These are phyloP conservation scores for Schizophyllum amplum DNA, from an alignment of 1,284 basidiomycete genomes.

Conservation along the genomic window DNA sequence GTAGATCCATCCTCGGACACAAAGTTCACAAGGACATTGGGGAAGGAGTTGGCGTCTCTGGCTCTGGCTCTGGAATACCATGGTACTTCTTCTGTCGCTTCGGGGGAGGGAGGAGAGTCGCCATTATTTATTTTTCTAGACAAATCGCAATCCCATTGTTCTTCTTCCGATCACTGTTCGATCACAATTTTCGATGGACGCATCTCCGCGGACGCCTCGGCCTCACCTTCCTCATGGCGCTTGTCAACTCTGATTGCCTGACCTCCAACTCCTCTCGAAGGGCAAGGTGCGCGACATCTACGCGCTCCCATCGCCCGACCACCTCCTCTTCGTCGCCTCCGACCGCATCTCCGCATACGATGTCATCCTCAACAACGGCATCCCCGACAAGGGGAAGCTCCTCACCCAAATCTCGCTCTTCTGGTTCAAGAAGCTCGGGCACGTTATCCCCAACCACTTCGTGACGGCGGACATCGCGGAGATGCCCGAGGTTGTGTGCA, in stretches of 20 bases:
- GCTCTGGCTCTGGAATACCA: slow-evolving; percentile 57
- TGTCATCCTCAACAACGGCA: slow-evolving; percentile 88
- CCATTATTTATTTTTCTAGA: too few species aligned
- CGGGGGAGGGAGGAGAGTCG: slow-evolving; percentile 76
- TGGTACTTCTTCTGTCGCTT: slow-evolving; percentile 80
- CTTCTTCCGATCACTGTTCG: too few species aligned
- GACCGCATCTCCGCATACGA: slow-evolving; percentile 98
- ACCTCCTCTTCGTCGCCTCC: slow-evolving; percentile 89
- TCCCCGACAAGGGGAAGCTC: slow-evolving; percentile 89
- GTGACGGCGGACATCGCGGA: slow-evolving; percentile 65
- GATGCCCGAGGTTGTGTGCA: slow-evolving; percentile 67
- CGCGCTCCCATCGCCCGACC: slow-evolving; percentile 47
- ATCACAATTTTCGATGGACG: too few species aligned
- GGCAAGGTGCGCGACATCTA: slow-evolving; percentile 97
- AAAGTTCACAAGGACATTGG: slow-evolving; percentile 83
- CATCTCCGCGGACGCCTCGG: too few species aligned
- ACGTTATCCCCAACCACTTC: slow-evolving; percentile 84
- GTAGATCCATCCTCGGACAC: slow-evolving; percentile 80
- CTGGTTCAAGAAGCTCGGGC: slow-evolving; percentile 84
- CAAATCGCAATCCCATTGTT: too few species aligned
- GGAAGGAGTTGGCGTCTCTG: slow-evolving; percentile 43
- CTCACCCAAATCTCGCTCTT: slow-evolving; percentile 88
- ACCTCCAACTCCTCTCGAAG: slow-evolving; percentile 61
- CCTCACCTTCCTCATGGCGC: slow-evolving; percentile 16
- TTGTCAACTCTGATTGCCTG: slow-evolving; percentile 50